Conservation (phyloP, 1,139 yeast species). For the Scheffersomyces segobiensis region DNA sequence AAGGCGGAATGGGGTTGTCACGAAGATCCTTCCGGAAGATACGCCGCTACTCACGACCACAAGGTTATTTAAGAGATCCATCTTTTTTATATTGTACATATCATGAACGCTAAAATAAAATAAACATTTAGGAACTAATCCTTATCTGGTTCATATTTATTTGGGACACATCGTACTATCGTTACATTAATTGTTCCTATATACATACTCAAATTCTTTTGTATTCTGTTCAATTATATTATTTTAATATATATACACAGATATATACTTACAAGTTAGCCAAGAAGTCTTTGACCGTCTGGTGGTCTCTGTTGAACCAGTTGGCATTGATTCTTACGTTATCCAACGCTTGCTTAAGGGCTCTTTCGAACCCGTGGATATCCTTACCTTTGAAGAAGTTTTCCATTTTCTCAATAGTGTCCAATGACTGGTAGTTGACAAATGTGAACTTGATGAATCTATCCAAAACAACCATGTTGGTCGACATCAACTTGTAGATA, state of each 20-base stretch:
- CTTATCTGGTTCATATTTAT: too few species aligned
- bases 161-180: not conserved
- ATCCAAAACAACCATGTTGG: slow-evolving; percentile 64
- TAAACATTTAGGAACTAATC: not conserved
- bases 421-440: slow-evolving; percentile 45
- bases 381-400: slow-evolving; percentile 56
- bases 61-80: slow-evolving; percentile 32
- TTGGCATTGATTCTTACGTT: slow-evolving; percentile 46
- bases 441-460: slow-evolving; percentile 59
- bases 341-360: slow-evolving; percentile 57
- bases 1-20: slow-evolving; percentile 99
- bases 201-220: not conserved
- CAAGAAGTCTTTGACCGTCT: slow-evolving; percentile 28
- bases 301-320: slow-evolving; percentile 45
- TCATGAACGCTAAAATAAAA: not conserved
- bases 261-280: not conserved
- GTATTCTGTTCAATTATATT: too few species aligned
- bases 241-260: too few species aligned
- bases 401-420: slow-evolving; percentile 45
- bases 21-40: slow-evolving; percentile 98
- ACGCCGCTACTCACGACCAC: slow-evolving; percentile 80
- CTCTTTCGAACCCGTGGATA: slow-evolving; percentile 61
- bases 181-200: not conserved
- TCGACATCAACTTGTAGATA: slow-evolving; percentile 48
- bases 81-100: not conserved